Percentiles rank a stretch among this genome's conserved stretches.
Evolutionary conservation across 371 early-diverging fungal genomes (phyloP).

Genomic region (Apophysomyces variabilis): DNA sequence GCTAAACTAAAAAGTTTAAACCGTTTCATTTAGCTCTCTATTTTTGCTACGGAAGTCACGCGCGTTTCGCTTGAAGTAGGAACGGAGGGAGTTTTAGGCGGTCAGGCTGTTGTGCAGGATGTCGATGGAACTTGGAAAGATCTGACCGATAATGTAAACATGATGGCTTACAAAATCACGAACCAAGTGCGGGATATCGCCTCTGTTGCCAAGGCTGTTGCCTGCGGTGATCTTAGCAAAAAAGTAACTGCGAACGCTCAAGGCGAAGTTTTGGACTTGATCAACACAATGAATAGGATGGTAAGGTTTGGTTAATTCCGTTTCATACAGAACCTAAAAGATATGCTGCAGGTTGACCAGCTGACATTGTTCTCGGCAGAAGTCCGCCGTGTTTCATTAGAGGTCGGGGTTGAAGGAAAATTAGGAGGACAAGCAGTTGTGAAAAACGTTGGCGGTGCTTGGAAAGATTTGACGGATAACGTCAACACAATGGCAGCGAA

Average conservation of each 20-base stretch:
- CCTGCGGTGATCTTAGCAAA: constrained; percentile 47
- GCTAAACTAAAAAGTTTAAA: not conserved
- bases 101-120: constrained; percentile 64
- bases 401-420: constrained; percentile 64
- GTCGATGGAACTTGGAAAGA: constrained; percentile 69
- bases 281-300: constrained; percentile 54
- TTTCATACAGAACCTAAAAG: no score
- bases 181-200: constrained; percentile 55
- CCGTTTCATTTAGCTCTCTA: constrained; percentile 43
- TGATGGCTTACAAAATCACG: constrained; percentile 55
- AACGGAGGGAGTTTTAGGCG: constrained; percentile 61
- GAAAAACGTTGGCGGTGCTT: constrained; percentile 55
- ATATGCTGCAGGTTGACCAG: constrained; percentile 28
- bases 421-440: constrained; percentile 46
- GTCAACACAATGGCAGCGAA: constrained; percentile 65
- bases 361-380: constrained; percentile 45
- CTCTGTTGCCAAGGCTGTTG: constrained; percentile 51
- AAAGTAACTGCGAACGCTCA: constrained; percentile 55
- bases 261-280: constrained; percentile 54
- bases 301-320: constrained; percentile 18
- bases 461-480: constrained; percentile 64
- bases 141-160: constrained; percentile 66
- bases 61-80: constrained; percentile 61
- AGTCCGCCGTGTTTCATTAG: constrained; percentile 47
- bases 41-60: constrained; percentile 70